Evolutionary conservation across 495 filamentous ascomycete genomes (phyloP).

Genomic region (Penicillium alfredii): DNA sequence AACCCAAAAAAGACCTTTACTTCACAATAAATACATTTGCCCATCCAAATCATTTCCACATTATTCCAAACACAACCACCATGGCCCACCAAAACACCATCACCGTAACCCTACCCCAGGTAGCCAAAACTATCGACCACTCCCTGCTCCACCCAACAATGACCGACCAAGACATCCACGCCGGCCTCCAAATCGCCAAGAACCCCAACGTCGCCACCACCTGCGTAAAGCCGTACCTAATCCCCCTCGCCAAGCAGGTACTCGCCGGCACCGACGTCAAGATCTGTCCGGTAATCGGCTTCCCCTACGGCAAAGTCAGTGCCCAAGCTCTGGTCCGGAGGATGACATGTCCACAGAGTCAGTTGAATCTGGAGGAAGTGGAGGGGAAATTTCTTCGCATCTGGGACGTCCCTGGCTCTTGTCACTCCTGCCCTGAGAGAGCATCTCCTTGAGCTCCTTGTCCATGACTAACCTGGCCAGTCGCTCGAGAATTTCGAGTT

Average conservation of each 20-base stretch:
- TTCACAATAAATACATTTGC: no score
- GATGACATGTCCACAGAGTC: no score
- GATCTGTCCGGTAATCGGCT: constrained; percentile 53
- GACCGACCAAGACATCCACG: constrained; percentile 47
- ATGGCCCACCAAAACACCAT: constrained; percentile 22
- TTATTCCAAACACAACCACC: not conserved
- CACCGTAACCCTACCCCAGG: constrained; percentile 43
- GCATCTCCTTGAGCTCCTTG: constrained; percentile 25
- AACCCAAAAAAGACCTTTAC: no score
- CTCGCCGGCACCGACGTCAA: constrained; percentile 44
- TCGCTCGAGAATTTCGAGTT: constrained; percentile 21
- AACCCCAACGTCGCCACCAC: constrained; percentile 48
- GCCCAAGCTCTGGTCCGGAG: constrained; percentile 40
- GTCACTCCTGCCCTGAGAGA: no score
- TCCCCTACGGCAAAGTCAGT: constrained; percentile 51
- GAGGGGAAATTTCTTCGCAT: no score
- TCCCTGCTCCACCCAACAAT: constrained; percentile 56
- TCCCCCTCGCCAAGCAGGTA: constrained; percentile 40
- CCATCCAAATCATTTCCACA: no score
- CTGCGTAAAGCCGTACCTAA: constrained; percentile 50
- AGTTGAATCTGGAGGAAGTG: no score
- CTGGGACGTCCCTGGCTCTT: no score
- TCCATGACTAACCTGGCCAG: constrained; percentile 23
- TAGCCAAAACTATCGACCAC: constrained; percentile 57
- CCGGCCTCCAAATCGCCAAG: constrained; percentile 43